A percentile compares a stretch with the other conserved stretches of the same genome.
Conservation (phyloP, 306 rosid genomes). For the Arachis stenosperma region DNA sequence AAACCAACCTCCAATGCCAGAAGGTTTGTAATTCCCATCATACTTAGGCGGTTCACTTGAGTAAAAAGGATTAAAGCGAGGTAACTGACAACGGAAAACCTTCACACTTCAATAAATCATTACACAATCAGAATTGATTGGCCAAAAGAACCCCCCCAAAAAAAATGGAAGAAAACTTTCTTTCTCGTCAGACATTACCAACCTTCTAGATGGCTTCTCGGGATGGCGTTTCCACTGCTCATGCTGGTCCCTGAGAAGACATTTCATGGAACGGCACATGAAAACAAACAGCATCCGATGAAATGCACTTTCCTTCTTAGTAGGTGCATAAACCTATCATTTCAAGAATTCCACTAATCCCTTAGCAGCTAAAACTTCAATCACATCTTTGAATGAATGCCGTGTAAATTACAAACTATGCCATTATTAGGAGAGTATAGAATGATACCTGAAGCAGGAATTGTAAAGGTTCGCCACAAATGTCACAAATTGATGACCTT, state of each 20-base stretch:
- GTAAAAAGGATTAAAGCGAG: slow-evolving; percentile 73
- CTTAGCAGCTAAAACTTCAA: no score
- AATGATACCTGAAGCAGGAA: slow-evolving; percentile 78
- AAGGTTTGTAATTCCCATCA: slow-evolving; percentile 55
- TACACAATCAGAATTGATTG: slow-evolving; percentile 38
- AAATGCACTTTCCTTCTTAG: slow-evolving; percentile 64
- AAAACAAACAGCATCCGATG: slow-evolving; percentile 81
- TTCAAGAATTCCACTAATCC: slow-evolving; percentile 6
- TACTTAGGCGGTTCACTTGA: slow-evolving; percentile 56
- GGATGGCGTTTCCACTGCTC: slow-evolving; percentile 77
- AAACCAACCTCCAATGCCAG: slow-evolving; percentile 62
- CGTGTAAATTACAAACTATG: no score
- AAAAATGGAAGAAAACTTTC: slow-evolving; percentile 6
- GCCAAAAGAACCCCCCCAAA: not conserved
- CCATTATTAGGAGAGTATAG: no score
- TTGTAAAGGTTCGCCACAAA: slow-evolving; percentile 73
- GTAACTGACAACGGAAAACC: slow-evolving; percentile 82
- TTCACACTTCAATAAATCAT: slow-evolving; percentile 69
- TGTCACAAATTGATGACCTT: slow-evolving; percentile 63
- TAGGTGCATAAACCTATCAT: slow-evolving; percentile 76
- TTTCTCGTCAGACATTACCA: not conserved
- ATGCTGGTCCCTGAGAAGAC: slow-evolving; percentile 83
- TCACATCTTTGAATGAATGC: no score
- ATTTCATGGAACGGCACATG: slow-evolving; percentile 82
- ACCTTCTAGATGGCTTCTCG: slow-evolving; percentile 73